These are phyloP conservation scores for Malania oleifera DNA, from an alignment of 164 flowering plant genomes.

Conservation along the genomic window DNA sequence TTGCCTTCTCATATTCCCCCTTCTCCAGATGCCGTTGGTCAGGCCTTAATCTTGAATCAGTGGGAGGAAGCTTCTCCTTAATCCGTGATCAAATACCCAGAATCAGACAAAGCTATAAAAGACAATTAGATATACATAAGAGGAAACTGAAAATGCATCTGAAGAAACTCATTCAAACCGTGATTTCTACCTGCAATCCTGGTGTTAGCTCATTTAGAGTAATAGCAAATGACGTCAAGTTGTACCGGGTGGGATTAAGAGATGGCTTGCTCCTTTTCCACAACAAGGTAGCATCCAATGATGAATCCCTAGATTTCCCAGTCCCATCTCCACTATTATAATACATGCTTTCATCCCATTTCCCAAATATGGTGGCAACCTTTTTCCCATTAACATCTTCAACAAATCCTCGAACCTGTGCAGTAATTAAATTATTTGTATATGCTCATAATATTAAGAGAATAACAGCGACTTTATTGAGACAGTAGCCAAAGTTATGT, in stretches of 20 bases:
- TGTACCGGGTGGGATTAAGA: conserved; percentile 71
- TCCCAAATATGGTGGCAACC: conserved; percentile 69
- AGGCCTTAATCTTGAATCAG: conserved; percentile 93
- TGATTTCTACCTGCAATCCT: conserved; percentile 71
- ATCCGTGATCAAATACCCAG: conserved; percentile 57
- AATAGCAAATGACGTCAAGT: conserved; percentile 81
- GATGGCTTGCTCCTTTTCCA: conserved; percentile 73
- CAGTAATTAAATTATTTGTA: not conserved
- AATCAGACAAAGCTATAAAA: conserved; percentile 48
- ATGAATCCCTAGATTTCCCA: conserved; percentile 37
- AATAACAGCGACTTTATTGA: not conserved
- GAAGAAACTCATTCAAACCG: conserved; percentile 14
- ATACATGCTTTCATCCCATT: conserved; percentile 88
- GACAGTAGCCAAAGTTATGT: too few relatives aligned
- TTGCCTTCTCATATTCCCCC: conserved; percentile 88
- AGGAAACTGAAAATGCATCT: conserved; percentile 15
- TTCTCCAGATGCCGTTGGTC: conserved; percentile 92
- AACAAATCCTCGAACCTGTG: conserved; percentile 81
- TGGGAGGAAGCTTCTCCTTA: conserved; percentile 95
- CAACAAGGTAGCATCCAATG: conserved; percentile 44
- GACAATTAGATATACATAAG: conserved; percentile 34
- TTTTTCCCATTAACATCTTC: conserved; percentile 62
- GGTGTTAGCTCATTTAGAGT: conserved; percentile 80
- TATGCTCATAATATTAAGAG: not conserved
- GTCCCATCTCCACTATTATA: conserved; percentile 44